Evolutionary conservation across 2,329 filamentous ascomycete species (phyloP), one percentile per base, ranked within the genome.

Genomic region (Fusarium sp.): DNA sequence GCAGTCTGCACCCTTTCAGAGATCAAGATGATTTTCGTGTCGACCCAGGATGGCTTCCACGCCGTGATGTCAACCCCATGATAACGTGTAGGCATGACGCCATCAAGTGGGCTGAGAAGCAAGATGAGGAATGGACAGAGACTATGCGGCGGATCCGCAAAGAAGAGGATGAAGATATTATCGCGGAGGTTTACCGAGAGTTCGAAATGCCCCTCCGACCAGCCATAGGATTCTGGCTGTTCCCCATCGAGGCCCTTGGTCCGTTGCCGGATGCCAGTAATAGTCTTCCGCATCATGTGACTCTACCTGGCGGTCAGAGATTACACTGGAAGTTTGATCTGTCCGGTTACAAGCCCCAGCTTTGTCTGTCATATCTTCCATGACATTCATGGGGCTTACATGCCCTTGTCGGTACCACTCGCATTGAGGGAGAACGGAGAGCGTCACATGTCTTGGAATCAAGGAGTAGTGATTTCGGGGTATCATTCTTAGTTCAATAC

Each of bases 221-320:
- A 38, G 54, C 22, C 2, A 11, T 35, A 1, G 54, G 54, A 4
- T 38, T 58, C 20, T 38, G 34, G 34, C 34, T 58, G 5, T 38
- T 58, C 22, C 54, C 22, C 11, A 27, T 82, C 29, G 79, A 77
- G 40, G 82, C 79, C 50, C 78, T 82, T 6, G 77, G 75, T 4
- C 79, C 79, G 65, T 73, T 83, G 13, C 76, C 82, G 0, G 20
- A 22, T 20, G 0, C 1, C 7, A 18, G 14, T 2, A 14, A 27
- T 27, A 6, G 27, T 27, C 27, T 27, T 6, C 7, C 27, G 7
- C 6, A 27, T 27, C 27, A 27, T 27, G 27, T 5, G 27, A 27
- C 6, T 8, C 27, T 27, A 27, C 27, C 27, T 27, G 27, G 27
- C 1, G 29, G 29, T 18, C 10, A 16, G 45, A 2, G 4, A n/a